phyloP scores from a whole-genome alignment of 2,329 filamentous ascomycete genomes.

The Stachybotrys echinatus region DNA sequence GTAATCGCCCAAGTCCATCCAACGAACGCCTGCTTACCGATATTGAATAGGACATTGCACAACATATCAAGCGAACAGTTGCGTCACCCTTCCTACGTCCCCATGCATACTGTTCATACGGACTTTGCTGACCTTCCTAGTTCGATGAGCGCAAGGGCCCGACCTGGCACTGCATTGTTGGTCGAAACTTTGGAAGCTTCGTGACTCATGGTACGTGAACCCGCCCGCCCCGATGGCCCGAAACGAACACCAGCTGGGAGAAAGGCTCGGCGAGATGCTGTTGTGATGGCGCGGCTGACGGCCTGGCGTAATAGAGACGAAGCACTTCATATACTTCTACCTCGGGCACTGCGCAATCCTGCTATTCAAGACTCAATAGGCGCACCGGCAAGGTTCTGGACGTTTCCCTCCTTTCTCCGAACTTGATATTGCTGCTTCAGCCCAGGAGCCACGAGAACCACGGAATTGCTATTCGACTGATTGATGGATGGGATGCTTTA shows the following conservation, averaged over 20 bases:
- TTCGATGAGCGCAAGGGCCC: conserved; percentile 96
- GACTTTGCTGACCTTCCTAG: conserved; percentile 37
- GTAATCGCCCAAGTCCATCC: conserved; percentile 2
- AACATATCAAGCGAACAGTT: conserved; percentile 92
- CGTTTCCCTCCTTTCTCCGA: neutral
- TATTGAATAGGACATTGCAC: conserved; percentile 73
- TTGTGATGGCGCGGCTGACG: neutral
- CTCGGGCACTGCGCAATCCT: conserved; percentile 97
- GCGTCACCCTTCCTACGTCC: conserved; percentile 18
- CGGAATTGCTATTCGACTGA: neutral
- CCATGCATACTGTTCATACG: neutral
- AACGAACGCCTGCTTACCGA: neutral
- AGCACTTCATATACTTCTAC: conserved; percentile 99
- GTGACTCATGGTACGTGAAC: conserved; percentile 80
- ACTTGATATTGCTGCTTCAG: too few relatives aligned
- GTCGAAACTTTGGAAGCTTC: conserved; percentile 97
- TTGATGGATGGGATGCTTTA: neutral
- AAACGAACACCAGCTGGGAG: neutral
- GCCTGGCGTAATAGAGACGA: conserved; percentile 65
- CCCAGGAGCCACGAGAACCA: neutral
- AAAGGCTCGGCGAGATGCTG: neutral
- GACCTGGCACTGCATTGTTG: conserved; percentile 99
- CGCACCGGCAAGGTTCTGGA: conserved; percentile 1
- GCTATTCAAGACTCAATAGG: conserved; percentile 96
- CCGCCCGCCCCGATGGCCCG: neutral